Evolutionary conservation across 257 asterid genomes (phyloP).

Genomic region (Verbascum thapsus): DNA sequence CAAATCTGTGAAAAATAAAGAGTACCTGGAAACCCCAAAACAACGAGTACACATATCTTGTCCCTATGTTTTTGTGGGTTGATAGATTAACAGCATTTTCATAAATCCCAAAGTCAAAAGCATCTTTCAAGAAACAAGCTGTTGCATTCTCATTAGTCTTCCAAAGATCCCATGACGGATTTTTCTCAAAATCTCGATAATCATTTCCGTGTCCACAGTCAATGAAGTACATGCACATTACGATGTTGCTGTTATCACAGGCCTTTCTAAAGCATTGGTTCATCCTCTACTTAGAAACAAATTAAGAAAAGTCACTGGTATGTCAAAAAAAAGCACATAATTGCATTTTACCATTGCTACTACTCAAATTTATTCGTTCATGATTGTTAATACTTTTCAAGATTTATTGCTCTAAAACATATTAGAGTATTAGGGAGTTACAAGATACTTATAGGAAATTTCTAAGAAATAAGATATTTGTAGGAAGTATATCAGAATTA

Average conservation of each 20-base stretch:
- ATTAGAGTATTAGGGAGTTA: too few relatives aligned
- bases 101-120: slow-evolving; percentile 71
- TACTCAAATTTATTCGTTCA: too few relatives aligned
- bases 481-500: too few relatives aligned
- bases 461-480: too few relatives aligned
- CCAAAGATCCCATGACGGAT: slow-evolving; percentile 55
- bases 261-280: slow-evolving; percentile 83
- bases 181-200: slow-evolving; percentile 10
- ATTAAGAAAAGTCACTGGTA: neutral
- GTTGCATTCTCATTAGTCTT: slow-evolving; percentile 49
- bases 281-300: slow-evolving; percentile 60
- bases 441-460: too few relatives aligned
- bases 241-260: slow-evolving; percentile 44
- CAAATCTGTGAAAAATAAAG: too few relatives aligned
- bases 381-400: too few relatives aligned
- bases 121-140: slow-evolving; percentile 60
- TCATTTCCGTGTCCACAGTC: slow-evolving; percentile 68
- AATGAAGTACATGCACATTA: slow-evolving; percentile 47
- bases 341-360: too few relatives aligned
- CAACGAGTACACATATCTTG: slow-evolving; percentile 77
- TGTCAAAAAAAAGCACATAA: too few relatives aligned
- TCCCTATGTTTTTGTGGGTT: slow-evolving; percentile 35
- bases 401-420: too few relatives aligned
- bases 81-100: slow-evolving; percentile 63
- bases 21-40: slow-evolving; percentile 99